A percentile compares a stretch with the other conserved stretches of the same genome.
These are phyloP conservation scores for Oryza coarctata DNA, from an alignment of 176 grass and related monocot species.

Conservation along the genomic window DNA sequence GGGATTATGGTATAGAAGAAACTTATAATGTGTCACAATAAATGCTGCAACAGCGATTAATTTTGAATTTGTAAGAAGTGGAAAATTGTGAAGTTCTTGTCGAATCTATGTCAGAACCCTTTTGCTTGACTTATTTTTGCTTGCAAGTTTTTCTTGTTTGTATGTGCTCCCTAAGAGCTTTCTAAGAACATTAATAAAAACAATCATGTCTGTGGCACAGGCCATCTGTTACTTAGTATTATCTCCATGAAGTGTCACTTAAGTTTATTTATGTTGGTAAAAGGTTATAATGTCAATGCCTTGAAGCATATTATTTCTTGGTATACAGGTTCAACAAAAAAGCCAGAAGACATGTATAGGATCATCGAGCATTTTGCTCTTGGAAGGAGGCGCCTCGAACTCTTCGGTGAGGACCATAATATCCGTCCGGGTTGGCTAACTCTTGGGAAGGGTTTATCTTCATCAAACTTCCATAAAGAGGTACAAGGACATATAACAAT, in stretches of 20 bases:
- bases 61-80: not conserved
- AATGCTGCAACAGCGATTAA: not conserved
- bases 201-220: not conserved
- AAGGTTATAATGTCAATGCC: not conserved
- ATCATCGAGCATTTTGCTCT: constrained; percentile 97
- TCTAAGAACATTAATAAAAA: not conserved
- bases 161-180: not conserved
- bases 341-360: constrained; percentile 87
- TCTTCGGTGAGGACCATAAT: constrained; percentile 93
- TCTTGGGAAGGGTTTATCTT: constrained; percentile 80
- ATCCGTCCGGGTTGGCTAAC: constrained; percentile 83
- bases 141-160: not conserved
- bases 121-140: not conserved
- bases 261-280: not conserved
- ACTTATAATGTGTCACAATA: not conserved
- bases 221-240: not conserved
- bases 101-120: not conserved
- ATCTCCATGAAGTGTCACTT: not conserved
- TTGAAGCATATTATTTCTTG: not conserved
- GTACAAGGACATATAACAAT: constrained; percentile 29
- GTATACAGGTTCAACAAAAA: constrained; percentile 68
- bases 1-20: not conserved
- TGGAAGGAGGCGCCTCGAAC: constrained; percentile 74
- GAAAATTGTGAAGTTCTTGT: not conserved
- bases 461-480: constrained; percentile 87